Conservation (phyloP, 148 eudicot species). For the Arbutus unedo region DNA sequence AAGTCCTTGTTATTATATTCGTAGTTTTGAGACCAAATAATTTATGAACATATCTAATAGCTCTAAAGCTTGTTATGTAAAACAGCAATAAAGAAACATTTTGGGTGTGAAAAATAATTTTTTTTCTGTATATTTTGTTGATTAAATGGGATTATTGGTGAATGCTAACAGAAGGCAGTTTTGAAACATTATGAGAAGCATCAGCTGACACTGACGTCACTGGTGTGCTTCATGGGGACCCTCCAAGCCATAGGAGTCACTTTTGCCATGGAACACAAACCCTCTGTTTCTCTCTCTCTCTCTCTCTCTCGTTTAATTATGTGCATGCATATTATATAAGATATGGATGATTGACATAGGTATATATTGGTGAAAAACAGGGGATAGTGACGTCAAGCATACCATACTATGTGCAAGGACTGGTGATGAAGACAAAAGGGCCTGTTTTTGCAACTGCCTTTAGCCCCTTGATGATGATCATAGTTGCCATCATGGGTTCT, state of each 20-base stretch:
- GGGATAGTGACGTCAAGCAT: slow-evolving; percentile 62
- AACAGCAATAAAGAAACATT: no score
- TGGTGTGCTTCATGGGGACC: slow-evolving; percentile 84
- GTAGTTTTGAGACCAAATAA: no score
- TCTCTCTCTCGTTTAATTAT: neutral
- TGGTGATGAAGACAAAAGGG: slow-evolving; percentile 86
- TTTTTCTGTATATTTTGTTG: no score
- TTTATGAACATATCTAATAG: no score
- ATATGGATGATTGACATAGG: no score
- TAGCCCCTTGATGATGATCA: slow-evolving; percentile 96
- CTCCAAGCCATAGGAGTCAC: slow-evolving; percentile 76
- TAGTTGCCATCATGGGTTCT: slow-evolving; percentile 95
- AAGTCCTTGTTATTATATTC: no score
- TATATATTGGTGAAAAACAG: slow-evolving; percentile 12
- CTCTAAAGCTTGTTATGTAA: no score
- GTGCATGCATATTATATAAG: neutral
- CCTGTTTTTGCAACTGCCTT: slow-evolving; percentile 94
- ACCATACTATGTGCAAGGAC: slow-evolving; percentile 92
- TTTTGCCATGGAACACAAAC: slow-evolving; percentile 68
- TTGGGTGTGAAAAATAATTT: no score
- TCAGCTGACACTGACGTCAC: slow-evolving; percentile 41
- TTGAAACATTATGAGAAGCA: slow-evolving; percentile 25
- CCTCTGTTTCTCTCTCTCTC: slow-evolving; percentile 31
- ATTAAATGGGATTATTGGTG: no score
- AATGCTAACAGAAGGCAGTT: neutral